phyloP scores from a whole-genome alignment of 768 basidiomycete species.

The Lactifluus pinguis region DNA sequence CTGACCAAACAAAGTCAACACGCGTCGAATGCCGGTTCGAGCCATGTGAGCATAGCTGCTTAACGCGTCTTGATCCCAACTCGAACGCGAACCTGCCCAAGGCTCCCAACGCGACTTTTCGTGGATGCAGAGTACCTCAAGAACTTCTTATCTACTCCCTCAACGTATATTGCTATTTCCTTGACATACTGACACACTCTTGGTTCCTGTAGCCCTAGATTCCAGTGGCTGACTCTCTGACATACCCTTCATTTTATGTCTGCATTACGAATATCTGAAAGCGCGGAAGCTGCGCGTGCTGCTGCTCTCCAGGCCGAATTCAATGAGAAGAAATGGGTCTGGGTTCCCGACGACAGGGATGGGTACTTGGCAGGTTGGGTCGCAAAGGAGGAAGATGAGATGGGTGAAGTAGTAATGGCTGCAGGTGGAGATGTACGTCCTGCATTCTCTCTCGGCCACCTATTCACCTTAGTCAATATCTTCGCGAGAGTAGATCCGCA shows the following conservation, averaged over 20 bases:
- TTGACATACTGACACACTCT: not conserved
- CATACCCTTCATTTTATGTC: conserved; percentile 23
- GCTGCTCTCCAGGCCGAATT: conserved; percentile 93
- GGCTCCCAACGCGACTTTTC: not conserved
- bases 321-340: conserved; percentile 98
- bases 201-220: not conserved
- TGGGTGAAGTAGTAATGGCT: conserved; percentile 78
- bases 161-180: not conserved
- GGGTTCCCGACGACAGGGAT: conserved; percentile 88
- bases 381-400: conserved; percentile 73
- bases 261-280: conserved; percentile 30
- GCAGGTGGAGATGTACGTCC: conserved; percentile 67
- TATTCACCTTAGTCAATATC: conserved; percentile 24
- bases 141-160: not conserved
- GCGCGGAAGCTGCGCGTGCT: conserved; percentile 63
- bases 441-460: not conserved
- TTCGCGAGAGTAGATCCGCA: conserved; percentile 40
- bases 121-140: conserved; percentile 3
- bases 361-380: conserved; percentile 96
- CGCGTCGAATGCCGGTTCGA: not conserved
- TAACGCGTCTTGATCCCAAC: not conserved
- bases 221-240: not conserved
- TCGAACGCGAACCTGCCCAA: not conserved
- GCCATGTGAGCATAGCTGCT: conserved; percentile 4
- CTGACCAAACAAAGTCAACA: not conserved